Evolutionary conservation across 2,329 filamentous ascomycete species (phyloP).

Genomic region (Sclerotinia sclerotiorum): DNA sequence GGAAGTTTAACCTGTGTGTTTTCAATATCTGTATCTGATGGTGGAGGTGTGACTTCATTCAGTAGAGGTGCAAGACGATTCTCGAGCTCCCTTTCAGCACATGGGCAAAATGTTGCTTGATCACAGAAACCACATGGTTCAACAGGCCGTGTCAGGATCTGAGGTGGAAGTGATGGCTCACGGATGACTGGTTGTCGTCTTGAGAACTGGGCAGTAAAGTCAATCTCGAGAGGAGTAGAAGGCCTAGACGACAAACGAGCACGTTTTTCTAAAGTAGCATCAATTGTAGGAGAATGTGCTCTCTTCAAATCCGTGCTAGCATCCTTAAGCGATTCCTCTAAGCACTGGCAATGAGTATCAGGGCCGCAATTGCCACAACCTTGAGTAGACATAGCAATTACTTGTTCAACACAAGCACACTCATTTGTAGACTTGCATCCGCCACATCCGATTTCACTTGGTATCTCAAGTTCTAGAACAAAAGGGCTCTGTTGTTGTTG

Average conservation of each 20-base stretch:
- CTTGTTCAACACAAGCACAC: slow-evolving; percentile 61
- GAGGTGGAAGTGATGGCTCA: slow-evolving; percentile 20
- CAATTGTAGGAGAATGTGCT: slow-evolving; percentile 36
- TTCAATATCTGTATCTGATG: slow-evolving; percentile 54
- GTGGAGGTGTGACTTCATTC: slow-evolving; percentile 52
- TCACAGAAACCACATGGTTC: slow-evolving; percentile 82
- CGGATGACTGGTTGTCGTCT: slow-evolving; percentile 31
- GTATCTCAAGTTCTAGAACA: slow-evolving; percentile 31
- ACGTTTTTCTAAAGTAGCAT: slow-evolving; percentile 52
- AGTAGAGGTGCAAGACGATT: slow-evolving; percentile 46
- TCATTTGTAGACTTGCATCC: slow-evolving; percentile 53
- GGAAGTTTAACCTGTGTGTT: slow-evolving; percentile 62
- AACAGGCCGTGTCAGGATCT: slow-evolving; percentile 44
- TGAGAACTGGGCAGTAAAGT: slow-evolving; percentile 69
- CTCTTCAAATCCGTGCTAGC: slow-evolving; percentile 35
- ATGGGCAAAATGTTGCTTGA: slow-evolving; percentile 79
- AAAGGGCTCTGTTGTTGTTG: slow-evolving; percentile 27
- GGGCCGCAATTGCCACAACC: slow-evolving; percentile 67
- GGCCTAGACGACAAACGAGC: slow-evolving; percentile 52
- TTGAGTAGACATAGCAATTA: slow-evolving; percentile 52
- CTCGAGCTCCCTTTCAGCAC: slow-evolving; percentile 50
- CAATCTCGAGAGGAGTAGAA: slow-evolving; percentile 59
- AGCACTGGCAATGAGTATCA: slow-evolving; percentile 61
- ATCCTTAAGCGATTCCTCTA: slow-evolving; percentile 46
- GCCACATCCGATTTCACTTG: slow-evolving; percentile 50